A percentile compares a stretch with the other conserved stretches of the same genome.
These are phyloP conservation scores for Neurospora sp. DNA, from an alignment of 495 filamentous ascomycete genomes.

Conservation along the genomic window DNA sequence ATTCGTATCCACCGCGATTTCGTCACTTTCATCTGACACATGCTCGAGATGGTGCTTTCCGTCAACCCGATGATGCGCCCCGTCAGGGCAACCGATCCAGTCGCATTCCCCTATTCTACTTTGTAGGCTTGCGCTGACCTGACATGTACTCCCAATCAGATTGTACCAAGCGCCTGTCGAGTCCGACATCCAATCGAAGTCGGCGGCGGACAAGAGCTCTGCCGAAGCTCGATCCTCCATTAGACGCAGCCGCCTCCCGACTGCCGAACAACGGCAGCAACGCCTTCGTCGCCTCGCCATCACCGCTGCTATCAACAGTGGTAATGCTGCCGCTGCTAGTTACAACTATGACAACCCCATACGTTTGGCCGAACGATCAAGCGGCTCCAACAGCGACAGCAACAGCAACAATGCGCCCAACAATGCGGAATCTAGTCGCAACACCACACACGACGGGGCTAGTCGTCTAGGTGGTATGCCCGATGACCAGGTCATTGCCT, in stretches of 20 bases:
- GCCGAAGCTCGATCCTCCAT: constrained; percentile 63
- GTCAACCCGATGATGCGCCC: neutral
- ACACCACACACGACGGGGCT: constrained; percentile 10
- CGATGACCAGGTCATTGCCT: constrained; percentile 17
- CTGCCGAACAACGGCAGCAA: constrained; percentile 30
- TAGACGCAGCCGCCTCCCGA: constrained; percentile 33
- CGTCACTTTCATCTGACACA: neutral
- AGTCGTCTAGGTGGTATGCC: constrained; percentile 7
- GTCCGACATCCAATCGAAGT: constrained; percentile 45
- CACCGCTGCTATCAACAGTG: constrained; percentile 14
- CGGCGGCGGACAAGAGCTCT: constrained; percentile 36
- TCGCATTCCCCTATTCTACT: neutral
- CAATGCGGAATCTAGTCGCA: constrained; percentile 1
- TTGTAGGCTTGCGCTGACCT: constrained; percentile 12
- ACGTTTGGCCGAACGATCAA: constrained; percentile 1
- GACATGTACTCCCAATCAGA: constrained; percentile 22
- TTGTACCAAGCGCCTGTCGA: constrained; percentile 45
- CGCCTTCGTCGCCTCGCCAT: constrained; percentile 15
- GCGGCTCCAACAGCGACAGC: neutral
- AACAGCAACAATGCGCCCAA: constrained; percentile 3
- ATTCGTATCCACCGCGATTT: neutral
- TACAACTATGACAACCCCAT: neutral
- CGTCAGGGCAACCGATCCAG: neutral
- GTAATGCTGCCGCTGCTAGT: neutral
- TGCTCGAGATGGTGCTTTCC: neutral